These are phyloP conservation scores for Fragaria ananassa DNA, from an alignment of 306 rosid species.

Conservation along the genomic window DNA sequence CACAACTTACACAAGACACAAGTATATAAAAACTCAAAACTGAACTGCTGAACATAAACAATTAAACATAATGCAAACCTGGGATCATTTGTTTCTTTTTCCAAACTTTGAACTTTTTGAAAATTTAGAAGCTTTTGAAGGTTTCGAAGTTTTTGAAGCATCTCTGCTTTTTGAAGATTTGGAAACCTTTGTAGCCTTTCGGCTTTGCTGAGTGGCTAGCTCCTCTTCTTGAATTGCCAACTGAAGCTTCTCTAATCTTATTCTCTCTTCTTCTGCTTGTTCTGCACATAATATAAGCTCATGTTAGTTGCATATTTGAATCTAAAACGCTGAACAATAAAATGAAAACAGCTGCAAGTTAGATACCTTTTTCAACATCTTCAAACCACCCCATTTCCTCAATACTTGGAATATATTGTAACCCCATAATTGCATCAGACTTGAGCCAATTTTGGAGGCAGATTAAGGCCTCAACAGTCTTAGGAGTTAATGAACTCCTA, in stretches of 20 bases:
- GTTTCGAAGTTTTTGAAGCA: no score
- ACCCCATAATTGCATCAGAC: background rate
- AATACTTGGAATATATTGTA: background rate
- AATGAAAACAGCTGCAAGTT: background rate
- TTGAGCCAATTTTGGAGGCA: background rate
- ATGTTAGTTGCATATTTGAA: no score
- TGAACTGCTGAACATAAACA: no score
- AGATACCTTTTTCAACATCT: background rate
- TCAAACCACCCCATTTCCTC: background rate
- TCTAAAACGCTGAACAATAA: background rate
- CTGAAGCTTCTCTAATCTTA: background rate
- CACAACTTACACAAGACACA: no score
- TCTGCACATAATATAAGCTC: background rate
- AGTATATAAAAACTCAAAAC: no score
- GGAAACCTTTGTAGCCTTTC: no score
- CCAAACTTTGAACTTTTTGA: no score
- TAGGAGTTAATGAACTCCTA: background rate
- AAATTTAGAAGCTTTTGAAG: background rate
- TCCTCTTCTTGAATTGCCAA: no score
- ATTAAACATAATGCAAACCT: no score
- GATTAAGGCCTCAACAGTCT: background rate
- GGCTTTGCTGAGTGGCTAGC: no score
- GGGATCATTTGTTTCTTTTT: no score
- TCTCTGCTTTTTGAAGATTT: no score
- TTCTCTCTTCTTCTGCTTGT: background rate